Percentiles rank a stretch among this genome's conserved stretches.
Conservation (phyloP, 108 stramenopile species). For the Pseudonitzschia delicatissima region DNA sequence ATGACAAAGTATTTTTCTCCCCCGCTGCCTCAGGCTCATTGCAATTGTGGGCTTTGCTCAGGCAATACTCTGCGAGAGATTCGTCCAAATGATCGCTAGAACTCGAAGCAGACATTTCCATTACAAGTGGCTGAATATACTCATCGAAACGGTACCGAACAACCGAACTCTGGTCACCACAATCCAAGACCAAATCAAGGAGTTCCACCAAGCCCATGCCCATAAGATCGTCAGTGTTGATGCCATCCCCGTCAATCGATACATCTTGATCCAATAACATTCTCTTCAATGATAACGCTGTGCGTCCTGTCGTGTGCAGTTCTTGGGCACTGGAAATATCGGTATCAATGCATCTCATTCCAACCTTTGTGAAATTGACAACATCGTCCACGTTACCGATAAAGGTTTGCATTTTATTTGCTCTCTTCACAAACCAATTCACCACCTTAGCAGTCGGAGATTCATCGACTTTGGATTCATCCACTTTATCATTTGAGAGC, state of each 20-base stretch:
- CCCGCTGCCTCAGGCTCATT: background rate
- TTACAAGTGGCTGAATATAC: slow-evolving; percentile 21
- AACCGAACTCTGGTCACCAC: background rate
- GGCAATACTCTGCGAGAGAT: slow-evolving; percentile 17
- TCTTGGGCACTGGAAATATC: background rate
- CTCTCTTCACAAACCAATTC: slow-evolving; percentile 44
- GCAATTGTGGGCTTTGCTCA: slow-evolving; percentile 6
- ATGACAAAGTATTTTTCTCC: slow-evolving; percentile 1
- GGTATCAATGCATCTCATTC: slow-evolving; percentile 8
- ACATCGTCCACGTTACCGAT: slow-evolving; percentile 21
- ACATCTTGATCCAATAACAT: slow-evolving; percentile 19
- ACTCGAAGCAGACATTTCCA: background rate
- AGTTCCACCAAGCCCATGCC: slow-evolving; percentile 18
- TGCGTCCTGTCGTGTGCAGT: slow-evolving; percentile 17
- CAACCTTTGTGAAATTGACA: slow-evolving; percentile 13
- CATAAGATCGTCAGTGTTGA: slow-evolving; percentile 27
- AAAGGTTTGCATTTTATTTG: slow-evolving; percentile 28
- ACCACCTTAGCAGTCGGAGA: slow-evolving; percentile 1
- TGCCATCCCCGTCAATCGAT: slow-evolving; percentile 14
- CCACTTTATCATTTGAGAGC: background rate
- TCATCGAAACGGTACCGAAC: slow-evolving; percentile 14
- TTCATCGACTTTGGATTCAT: background rate
- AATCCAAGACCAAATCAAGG: slow-evolving; percentile 17
- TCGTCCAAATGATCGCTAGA: slow-evolving; percentile 1
- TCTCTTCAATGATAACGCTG: slow-evolving; percentile 11